These are phyloP conservation scores for Phytophthora colocasiae DNA, from an alignment of 352 stramenopile species.

Conservation along the genomic window DNA sequence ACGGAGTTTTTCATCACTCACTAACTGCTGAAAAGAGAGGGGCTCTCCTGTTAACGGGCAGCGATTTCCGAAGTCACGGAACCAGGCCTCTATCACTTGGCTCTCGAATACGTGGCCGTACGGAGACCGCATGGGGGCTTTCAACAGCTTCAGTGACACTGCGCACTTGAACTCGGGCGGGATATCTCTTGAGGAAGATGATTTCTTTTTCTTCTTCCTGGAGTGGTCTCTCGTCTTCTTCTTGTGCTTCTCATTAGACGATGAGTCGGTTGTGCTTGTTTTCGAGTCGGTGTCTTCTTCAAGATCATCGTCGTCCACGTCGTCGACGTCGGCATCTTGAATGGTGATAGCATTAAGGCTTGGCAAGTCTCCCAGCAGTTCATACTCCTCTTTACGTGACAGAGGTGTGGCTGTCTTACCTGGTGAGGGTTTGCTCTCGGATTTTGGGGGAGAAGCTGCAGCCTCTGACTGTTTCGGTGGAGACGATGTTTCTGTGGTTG, in stretches of 20 bases:
- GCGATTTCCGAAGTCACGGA: slow-evolving; percentile 84
- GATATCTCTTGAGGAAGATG: slow-evolving; percentile 31
- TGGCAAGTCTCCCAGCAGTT: slow-evolving; percentile 77
- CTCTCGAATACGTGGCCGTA: slow-evolving; percentile 83
- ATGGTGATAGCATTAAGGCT: slow-evolving; percentile 70
- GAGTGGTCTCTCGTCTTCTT: slow-evolving; percentile 34
- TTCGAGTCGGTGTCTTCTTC: slow-evolving; percentile 45
- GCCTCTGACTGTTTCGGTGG: slow-evolving; percentile 18
- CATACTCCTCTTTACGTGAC: slow-evolving; percentile 85
- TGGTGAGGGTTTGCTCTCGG: slow-evolving; percentile 43
- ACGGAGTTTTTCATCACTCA: slow-evolving; percentile 60
- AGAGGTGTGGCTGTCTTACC: slow-evolving; percentile 46
- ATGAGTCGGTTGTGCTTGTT: slow-evolving; percentile 12
- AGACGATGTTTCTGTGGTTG: slow-evolving; percentile 21
- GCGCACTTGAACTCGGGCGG: slow-evolving; percentile 76
- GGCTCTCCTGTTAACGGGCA: slow-evolving; percentile 80
- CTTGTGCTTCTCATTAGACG: slow-evolving; percentile 31
- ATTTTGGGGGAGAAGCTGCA: slow-evolving; percentile 36
- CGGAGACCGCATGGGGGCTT: slow-evolving; percentile 72
- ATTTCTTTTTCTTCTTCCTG: slow-evolving; percentile 52
- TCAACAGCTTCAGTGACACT: slow-evolving; percentile 76
- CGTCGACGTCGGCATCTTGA: slow-evolving; percentile 47
- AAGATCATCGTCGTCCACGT: slow-evolving; percentile 37
- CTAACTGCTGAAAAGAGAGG: slow-evolving; percentile 59
- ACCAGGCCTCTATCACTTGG: slow-evolving; percentile 82